Conservation (phyloP, 2,329 filamentous ascomycete genomes). For the Aspergillus sp. region DNA sequence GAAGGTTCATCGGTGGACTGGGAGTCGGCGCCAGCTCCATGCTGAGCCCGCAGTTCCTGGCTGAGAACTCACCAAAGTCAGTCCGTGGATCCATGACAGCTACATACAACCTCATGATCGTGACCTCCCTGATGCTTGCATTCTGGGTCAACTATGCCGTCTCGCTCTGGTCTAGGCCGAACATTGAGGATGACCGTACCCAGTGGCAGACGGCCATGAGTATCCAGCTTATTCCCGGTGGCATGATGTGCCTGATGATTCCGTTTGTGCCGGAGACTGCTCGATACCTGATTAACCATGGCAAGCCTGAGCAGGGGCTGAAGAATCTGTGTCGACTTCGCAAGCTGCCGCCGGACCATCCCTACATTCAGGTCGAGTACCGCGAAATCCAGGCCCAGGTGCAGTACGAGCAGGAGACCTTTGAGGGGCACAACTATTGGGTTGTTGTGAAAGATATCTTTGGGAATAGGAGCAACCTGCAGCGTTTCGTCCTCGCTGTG, state of each 20-base stretch:
- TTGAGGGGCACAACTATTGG: constrained; percentile 32
- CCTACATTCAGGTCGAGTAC: constrained; percentile 41
- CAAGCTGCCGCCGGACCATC: constrained; percentile 22
- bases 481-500: constrained; percentile 4
- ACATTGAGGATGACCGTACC: background rate
- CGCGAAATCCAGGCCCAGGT: constrained; percentile 40
- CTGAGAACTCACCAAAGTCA: constrained; percentile 42
- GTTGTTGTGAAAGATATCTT: constrained; percentile 24
- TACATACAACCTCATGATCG: constrained; percentile 8
- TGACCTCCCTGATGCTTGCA: background rate
- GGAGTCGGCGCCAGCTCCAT: constrained; percentile 31
- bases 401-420: constrained; percentile 28
- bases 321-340: constrained; percentile 4
- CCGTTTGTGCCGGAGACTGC: constrained; percentile 5
- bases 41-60: constrained; percentile 43
- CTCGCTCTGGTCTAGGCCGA: background rate
- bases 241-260: constrained; percentile 3
- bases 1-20: constrained; percentile 4
- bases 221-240: constrained; percentile 8
- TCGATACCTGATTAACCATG: constrained; percentile 7
- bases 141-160: constrained; percentile 9
- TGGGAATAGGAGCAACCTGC: background rate
- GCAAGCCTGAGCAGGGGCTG: background rate
- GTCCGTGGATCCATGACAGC: constrained; percentile 1
- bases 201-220: constrained; percentile 5